A percentile compares a stretch with the other conserved stretches of the same genome.
phyloP scores from a whole-genome alignment of 225 moss, liverwort and hornwort genomes.

The Ulota crispa region DNA sequence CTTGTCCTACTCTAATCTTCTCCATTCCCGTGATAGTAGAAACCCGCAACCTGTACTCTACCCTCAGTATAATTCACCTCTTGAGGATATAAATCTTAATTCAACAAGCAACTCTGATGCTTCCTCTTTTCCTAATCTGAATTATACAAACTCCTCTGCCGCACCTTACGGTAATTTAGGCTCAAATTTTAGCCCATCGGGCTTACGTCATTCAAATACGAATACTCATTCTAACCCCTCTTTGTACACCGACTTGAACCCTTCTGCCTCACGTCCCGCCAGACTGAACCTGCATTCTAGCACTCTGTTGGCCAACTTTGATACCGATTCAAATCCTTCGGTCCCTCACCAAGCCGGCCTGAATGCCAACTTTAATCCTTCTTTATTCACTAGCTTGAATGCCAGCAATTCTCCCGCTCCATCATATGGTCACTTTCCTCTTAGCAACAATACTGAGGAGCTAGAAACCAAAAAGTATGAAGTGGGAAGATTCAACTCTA shows the following conservation, averaged over 20 bases:
- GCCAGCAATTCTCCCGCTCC: constrained; percentile 28
- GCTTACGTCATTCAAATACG: constrained; percentile 27
- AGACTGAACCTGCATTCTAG: constrained; percentile 30
- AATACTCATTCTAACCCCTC: constrained; percentile 31
- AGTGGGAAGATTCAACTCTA: constrained; percentile 44
- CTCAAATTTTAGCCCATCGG: constrained; percentile 28
- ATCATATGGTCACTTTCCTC: constrained; percentile 32
- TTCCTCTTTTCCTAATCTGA: constrained; percentile 39
- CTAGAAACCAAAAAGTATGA: constrained; percentile 44
- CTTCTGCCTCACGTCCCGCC: constrained; percentile 24
- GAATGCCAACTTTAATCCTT: constrained; percentile 31
- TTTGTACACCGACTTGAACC: constrained; percentile 26
- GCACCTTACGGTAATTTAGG: constrained; percentile 35
- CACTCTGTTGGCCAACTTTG: constrained; percentile 31
- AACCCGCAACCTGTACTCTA: constrained; percentile 40
- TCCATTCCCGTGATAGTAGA: constrained; percentile 40
- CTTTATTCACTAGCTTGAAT: constrained; percentile 27
- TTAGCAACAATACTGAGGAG: constrained; percentile 37
- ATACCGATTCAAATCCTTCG: constrained; percentile 30
- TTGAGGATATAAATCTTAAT: constrained; percentile 40
- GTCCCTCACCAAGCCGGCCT: constrained; percentile 22
- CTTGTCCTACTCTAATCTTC: constrained; percentile 42
- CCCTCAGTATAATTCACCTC: constrained; percentile 33
- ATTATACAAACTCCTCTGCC: constrained; percentile 26
- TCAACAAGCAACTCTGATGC: constrained; percentile 20